Base-by-base conservation (phyloP, 176 grass and related monocot genomes). In the Cymbopogon citratus region DNA sequence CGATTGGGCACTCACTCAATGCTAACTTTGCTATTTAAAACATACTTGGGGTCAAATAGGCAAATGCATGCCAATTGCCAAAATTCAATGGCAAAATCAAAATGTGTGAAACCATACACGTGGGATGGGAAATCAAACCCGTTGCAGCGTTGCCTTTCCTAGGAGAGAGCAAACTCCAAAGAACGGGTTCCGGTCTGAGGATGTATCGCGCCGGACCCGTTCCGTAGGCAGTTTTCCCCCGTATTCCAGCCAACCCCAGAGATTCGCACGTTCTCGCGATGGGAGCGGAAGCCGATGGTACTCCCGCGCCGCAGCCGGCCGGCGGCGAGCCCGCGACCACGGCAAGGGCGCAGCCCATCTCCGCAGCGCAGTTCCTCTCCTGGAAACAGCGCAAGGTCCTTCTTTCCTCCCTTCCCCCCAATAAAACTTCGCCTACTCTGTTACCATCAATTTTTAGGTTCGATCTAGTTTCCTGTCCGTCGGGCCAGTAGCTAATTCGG, bases 321-420 rank as follows among this genome's bases (percentile, higher is more conserved):
- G 61, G 65, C 57, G 43, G 9, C 66, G 66, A 49, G 28, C 23
- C 70, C 8, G 69, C 81, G 2, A 21, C 78, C 0, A 68, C 14
- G 19, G 27, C 76, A 60, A 69, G 14, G 66, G 33, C 83, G 10
- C 78, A 45, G 61, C 29, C 85, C 48, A 88, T 97, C 6, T 86
- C 87, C n/a, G 56, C 85, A 12, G 80, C 85, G 1, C 91, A 97
- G 54, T 94, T 94, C 78, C 87, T 94, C 62, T 87, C 92, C 68
- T 97, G 94, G 92, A 97, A 94, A 75, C 90, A 87, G 71, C 91
- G 69, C 24, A 97, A 94, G 92, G 92, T 41, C 9, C 39, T 12
- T 10, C 28, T 3, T 44, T 78, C 12, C 44, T 51, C 40, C 41
- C 15, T 56, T 39, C 2, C 15, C 45, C 44, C 45, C 45, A 8